These are phyloP conservation scores for Saksenaea oblongispora DNA, from an alignment of 371 early-diverging fungal genomes.

Conservation along the genomic window DNA sequence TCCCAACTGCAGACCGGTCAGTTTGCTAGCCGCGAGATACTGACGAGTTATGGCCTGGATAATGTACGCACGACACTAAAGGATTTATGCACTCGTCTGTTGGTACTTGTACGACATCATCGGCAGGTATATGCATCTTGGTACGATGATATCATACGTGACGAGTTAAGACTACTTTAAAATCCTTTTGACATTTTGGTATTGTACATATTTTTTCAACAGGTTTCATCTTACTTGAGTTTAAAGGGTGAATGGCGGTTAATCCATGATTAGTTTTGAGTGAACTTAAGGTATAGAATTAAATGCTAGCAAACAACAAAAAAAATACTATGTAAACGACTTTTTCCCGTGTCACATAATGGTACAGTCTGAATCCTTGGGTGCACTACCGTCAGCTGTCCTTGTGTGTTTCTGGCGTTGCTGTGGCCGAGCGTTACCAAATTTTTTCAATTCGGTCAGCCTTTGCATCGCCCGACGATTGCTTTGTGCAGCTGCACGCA, in stretches of 20 bases:
- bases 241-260: not conserved
- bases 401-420: slow-evolving; percentile 39
- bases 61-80: slow-evolving; percentile 57
- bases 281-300: not conserved
- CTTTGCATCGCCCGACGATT: slow-evolving; percentile 75
- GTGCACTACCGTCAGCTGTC: slow-evolving; percentile 18
- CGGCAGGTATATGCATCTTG: slow-evolving; percentile 65
- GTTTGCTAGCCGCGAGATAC: slow-evolving; percentile 43
- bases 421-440: slow-evolving; percentile 43
- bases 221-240: too few species aligned
- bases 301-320: not conserved
- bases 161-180: slow-evolving; percentile 11
- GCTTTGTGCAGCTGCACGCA: slow-evolving; percentile 75
- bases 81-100: slow-evolving; percentile 45
- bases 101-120: slow-evolving; percentile 61
- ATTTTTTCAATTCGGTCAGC: slow-evolving; percentile 70
- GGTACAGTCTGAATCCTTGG: slow-evolving; percentile 44
- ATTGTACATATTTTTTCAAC: not conserved
- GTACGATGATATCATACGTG: slow-evolving; percentile 61
- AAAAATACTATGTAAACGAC: not conserved
- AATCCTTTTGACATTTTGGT: not conserved
- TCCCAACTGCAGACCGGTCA: slow-evolving; percentile 53
- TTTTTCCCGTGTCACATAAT: slow-evolving; percentile 34
- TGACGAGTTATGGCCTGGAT: slow-evolving; percentile 66
- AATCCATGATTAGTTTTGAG: not conserved